Conservation (phyloP, 768 basidiomycete species). For the Termitomyces bulborhizus region DNA sequence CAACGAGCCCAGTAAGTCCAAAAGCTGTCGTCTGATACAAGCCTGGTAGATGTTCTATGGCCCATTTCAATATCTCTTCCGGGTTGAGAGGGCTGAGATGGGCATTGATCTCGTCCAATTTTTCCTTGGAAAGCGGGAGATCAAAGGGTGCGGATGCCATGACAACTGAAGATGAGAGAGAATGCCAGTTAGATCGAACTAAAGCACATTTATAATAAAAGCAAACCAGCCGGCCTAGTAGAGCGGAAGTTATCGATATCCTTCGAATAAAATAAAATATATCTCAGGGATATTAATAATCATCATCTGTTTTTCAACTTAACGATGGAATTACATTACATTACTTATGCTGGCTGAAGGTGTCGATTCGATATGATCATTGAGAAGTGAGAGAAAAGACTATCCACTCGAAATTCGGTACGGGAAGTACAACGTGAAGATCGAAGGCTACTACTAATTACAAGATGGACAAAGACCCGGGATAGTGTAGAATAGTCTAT, state of each 20-base stretch:
- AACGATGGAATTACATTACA: too few species aligned
- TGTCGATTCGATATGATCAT: too few species aligned
- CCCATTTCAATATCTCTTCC: conserved; percentile 85
- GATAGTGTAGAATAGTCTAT: conserved; percentile 1
- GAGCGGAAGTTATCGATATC: not conserved
- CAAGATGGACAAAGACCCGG: not conserved
- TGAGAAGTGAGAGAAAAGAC: not conserved
- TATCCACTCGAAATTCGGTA: not conserved
- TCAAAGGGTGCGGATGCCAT: conserved; percentile 35
- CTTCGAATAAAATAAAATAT: too few species aligned
- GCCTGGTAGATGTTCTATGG: conserved; percentile 66
- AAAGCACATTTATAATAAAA: conserved; percentile 6
- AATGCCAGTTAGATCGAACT: conserved; percentile 2
- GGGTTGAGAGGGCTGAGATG: conserved; percentile 69
- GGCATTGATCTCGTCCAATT: conserved; percentile 66
- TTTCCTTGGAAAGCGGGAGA: conserved; percentile 51
- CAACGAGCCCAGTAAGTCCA: conserved; percentile 90
- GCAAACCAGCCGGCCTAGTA: conserved; percentile 3
- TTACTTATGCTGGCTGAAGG: too few species aligned
- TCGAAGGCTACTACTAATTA: not conserved
- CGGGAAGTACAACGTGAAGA: not conserved
- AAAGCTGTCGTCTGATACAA: conserved; percentile 96
- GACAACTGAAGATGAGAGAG: not conserved
- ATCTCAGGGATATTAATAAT: too few species aligned
- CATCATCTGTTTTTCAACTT: too few species aligned